These are phyloP conservation scores for Talaromyces piceae DNA, from an alignment of 2,329 filamentous ascomycete genomes.

Conservation along the genomic window DNA sequence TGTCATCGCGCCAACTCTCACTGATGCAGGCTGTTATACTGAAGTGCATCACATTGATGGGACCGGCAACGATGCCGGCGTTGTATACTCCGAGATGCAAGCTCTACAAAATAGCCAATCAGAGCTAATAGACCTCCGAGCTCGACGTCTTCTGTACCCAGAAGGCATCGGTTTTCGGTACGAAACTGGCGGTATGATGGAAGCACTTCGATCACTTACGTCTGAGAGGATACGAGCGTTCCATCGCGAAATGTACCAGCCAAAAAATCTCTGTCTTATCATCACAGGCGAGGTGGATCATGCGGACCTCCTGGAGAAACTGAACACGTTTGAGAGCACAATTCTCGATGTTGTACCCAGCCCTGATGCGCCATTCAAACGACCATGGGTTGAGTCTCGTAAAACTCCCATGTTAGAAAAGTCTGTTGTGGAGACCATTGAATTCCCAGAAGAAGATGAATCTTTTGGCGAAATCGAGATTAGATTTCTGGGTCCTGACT, in stretches of 20 bases:
- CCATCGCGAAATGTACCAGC: slow-evolving; percentile 95
- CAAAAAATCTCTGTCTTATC: slow-evolving; percentile 84
- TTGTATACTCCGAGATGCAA: slow-evolving; percentile 99
- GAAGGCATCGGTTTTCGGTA: slow-evolving; percentile 89
- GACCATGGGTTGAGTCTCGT: slow-evolving; percentile 86
- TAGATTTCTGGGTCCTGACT: slow-evolving; percentile 78
- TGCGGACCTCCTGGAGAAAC: slow-evolving; percentile 65
- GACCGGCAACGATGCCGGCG: slow-evolving; percentile 86
- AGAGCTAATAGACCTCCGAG: slow-evolving; percentile 80
- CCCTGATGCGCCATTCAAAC: slow-evolving; percentile 65
- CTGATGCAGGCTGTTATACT: slow-evolving; percentile 85
- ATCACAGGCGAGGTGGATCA: slow-evolving; percentile 91
- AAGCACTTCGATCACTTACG: slow-evolving; percentile 76
- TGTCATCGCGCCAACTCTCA: slow-evolving; percentile 81
- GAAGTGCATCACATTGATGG: slow-evolving; percentile 96
- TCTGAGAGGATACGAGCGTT: slow-evolving; percentile 89
- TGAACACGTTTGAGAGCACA: slow-evolving; percentile 82
- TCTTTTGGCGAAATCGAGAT: slow-evolving; percentile 82
- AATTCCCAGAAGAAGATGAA: slow-evolving; percentile 96
- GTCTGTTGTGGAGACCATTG: slow-evolving; percentile 67
- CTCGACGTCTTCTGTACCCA: slow-evolving; percentile 75
- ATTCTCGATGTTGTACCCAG: slow-evolving; percentile 76
- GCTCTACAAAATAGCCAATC: slow-evolving; percentile 76
- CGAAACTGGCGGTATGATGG: slow-evolving; percentile 97
- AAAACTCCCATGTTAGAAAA: slow-evolving; percentile 65